These are phyloP conservation scores for Fraxinus nigra DNA, from an alignment of 305 asterid genomes.

Conservation along the genomic window DNA sequence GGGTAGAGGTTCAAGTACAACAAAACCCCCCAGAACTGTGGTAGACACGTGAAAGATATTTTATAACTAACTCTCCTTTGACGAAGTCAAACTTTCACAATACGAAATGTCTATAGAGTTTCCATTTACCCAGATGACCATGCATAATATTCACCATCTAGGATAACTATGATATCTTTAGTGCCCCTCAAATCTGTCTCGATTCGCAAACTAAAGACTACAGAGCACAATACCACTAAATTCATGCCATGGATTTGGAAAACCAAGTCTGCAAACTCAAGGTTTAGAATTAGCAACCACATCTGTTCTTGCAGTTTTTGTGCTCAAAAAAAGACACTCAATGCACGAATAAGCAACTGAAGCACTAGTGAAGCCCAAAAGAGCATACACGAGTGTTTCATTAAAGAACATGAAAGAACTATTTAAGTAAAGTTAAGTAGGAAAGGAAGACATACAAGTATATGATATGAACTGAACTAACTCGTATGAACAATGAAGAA, in stretches of 20 bases:
- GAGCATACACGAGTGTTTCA: neutral
- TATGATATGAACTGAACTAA: neutral
- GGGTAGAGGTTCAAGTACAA: neutral
- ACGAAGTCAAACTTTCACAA: neutral
- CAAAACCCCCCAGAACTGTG: neutral
- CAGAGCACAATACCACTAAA: neutral
- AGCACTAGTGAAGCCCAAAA: neutral
- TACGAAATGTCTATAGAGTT: neutral
- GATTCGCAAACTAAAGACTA: neutral
- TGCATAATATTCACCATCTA: neutral
- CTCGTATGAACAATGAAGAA: neutral
- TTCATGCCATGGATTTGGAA: neutral
- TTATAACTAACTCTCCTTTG: neutral
- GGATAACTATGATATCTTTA: neutral
- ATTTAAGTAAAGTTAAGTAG: neutral
- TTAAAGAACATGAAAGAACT: neutral
- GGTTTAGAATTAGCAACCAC: neutral
- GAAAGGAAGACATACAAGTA: neutral
- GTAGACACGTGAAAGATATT: neutral
- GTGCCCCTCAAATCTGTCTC: neutral
- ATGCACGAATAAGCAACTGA: neutral
- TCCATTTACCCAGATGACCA: neutral
- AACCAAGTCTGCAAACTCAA: neutral
- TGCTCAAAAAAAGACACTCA: neutral
- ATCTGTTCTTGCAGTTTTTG: neutral